These are phyloP conservation scores for Coemansia sp. DNA, from an alignment of 192 early-diverging fungal species.

Conservation along the genomic window DNA sequence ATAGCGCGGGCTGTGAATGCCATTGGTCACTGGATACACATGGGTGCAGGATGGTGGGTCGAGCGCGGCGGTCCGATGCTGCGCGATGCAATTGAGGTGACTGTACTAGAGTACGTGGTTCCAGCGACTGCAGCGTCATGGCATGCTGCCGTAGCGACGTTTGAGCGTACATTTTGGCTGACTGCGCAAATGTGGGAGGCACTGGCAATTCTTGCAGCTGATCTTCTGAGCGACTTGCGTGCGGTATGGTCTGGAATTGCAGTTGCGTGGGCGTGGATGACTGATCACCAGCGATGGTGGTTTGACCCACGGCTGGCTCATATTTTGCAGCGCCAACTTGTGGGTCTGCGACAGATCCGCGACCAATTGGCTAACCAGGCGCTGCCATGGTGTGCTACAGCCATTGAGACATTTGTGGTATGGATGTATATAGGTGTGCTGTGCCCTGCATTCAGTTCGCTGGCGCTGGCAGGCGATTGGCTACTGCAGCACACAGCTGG, in stretches of 20 bases:
- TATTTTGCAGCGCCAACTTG: not conserved
- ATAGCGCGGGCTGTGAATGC: conserved; percentile 1
- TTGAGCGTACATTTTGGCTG: conserved; percentile 22
- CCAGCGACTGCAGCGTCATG: not conserved
- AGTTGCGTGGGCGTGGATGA: conserved; percentile 8
- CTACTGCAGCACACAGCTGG: conserved; percentile 1
- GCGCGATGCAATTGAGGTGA: conserved; percentile 19
- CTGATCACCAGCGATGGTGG: conserved; percentile 28
- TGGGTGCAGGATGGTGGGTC: conserved; percentile 24
- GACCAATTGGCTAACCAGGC: not conserved
- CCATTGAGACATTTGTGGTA: not conserved
- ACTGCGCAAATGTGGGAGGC: conserved; percentile 13
- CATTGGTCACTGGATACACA: not conserved
- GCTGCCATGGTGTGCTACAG: not conserved
- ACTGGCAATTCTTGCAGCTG: conserved; percentile 12
- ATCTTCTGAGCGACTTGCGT: conserved; percentile 2
- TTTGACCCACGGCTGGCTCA: conserved; percentile 6
- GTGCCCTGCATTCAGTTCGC: not conserved
- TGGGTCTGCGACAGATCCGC: not conserved
- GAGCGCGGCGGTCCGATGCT: conserved; percentile 23
- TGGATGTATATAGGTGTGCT: not conserved
- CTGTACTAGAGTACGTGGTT: conserved; percentile 22
- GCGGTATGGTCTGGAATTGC: conserved; percentile 8
- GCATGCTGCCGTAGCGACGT: not conserved
- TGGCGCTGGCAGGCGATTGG: conserved; percentile 1